phyloP scores from a whole-genome alignment of 306 rosid species.

The Oxytropis ochrocephala region DNA sequence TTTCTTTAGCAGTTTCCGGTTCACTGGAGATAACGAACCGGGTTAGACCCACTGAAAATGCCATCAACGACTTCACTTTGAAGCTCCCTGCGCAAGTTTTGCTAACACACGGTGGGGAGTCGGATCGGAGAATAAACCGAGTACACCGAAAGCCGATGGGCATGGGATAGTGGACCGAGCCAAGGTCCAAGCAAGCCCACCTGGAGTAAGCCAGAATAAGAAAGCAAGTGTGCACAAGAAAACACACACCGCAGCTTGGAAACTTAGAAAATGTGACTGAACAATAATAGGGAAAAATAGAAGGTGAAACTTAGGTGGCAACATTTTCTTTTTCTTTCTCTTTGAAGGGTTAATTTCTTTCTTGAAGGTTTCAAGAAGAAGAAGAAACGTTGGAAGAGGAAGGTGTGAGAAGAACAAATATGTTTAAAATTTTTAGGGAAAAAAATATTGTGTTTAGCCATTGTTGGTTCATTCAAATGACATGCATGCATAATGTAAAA shows the following conservation, averaged over 20 bases:
- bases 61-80: constrained; percentile 46
- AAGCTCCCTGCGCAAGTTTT: constrained; percentile 20
- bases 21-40: constrained; percentile 53
- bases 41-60: constrained; percentile 59
- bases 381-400: too few relatives aligned
- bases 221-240: constrained; percentile 13
- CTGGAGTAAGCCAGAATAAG: constrained; percentile 40
- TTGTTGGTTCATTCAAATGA: too few relatives aligned
- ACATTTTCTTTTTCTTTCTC: background rate
- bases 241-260: constrained; percentile 23
- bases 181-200: constrained; percentile 68
- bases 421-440: too few relatives aligned
- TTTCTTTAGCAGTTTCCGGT: constrained; percentile 68
- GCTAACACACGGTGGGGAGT: constrained; percentile 45
- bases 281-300: constrained; percentile 31
- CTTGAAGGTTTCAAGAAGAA: background rate
- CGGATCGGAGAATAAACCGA: constrained; percentile 16
- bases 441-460: too few relatives aligned
- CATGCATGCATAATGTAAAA: too few relatives aligned
- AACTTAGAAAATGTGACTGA: constrained; percentile 9
- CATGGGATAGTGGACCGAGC: constrained; percentile 37
- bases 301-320: constrained; percentile 38
- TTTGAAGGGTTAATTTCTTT: too few relatives aligned
- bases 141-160: constrained; percentile 34
- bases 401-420: too few relatives aligned